Conservation (phyloP, 805 yeast species). For the Zygosaccharomyces bailii region DNA sequence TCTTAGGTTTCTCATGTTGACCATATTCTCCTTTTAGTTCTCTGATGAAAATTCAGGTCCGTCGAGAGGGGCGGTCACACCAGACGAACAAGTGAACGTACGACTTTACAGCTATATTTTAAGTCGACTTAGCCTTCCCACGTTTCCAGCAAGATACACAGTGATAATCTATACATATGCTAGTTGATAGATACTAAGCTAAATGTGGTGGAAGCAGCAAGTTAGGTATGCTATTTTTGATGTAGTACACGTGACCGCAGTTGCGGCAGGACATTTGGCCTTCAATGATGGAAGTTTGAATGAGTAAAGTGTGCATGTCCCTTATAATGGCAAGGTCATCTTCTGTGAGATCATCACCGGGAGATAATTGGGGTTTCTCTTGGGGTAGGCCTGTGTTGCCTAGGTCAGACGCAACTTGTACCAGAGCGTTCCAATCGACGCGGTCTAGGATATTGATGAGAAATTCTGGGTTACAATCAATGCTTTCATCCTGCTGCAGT, state of each 20-base stretch:
- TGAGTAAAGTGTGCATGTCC: conserved; percentile 72
- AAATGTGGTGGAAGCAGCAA: conserved; percentile 92
- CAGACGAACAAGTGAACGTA: background rate
- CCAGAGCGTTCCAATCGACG: conserved; percentile 83
- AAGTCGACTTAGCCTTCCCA: background rate
- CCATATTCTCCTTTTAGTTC: conserved; percentile 7
- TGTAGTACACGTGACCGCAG: conserved; percentile 83
- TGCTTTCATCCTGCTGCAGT: conserved; percentile 65
- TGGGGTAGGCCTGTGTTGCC: conserved; percentile 63
- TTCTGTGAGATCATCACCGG: conserved; percentile 39
- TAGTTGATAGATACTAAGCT: conserved; percentile 41
- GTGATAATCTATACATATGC: background rate
- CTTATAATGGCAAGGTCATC: conserved; percentile 47
- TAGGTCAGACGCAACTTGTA: conserved; percentile 70
- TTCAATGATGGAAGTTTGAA: conserved; percentile 82
- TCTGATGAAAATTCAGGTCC: background rate
- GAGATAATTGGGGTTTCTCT: conserved; percentile 50
- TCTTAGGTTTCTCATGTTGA: conserved; percentile 3
- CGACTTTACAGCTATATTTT: background rate
- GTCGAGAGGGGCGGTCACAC: background rate
- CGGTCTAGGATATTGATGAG: conserved; percentile 71
- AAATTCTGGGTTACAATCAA: conserved; percentile 81
- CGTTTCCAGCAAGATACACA: background rate
- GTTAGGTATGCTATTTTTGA: conserved; percentile 92
- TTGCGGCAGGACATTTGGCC: conserved; percentile 87